Percentiles rank a stretch among this genome's conserved stretches.
phyloP scores from a whole-genome alignment of 139 green algal genomes.

The Eudorina sp. region DNA sequence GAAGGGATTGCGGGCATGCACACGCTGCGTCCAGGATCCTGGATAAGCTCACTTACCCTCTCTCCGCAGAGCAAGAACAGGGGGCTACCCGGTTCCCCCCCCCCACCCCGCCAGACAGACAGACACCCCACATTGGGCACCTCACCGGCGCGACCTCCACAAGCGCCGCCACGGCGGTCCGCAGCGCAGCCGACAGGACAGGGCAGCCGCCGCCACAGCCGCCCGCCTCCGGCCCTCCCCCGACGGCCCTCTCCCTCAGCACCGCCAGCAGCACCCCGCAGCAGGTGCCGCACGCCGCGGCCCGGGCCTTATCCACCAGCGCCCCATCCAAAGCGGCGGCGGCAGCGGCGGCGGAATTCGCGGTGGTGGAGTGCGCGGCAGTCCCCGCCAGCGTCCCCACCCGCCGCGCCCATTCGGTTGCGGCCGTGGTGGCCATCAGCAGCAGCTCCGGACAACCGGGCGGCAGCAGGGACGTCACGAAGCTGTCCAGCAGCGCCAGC shows the following conservation, averaged over 20 bases:
- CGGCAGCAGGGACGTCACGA: not conserved
- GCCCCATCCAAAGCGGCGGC: not conserved
- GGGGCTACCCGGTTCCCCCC: too few relatives aligned
- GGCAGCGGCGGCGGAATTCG: not conserved
- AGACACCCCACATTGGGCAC: too few relatives aligned
- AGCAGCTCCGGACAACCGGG: slow-evolving; percentile 10
- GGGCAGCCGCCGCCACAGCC: not conserved
- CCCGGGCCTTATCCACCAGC: not conserved
- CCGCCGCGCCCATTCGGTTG: not conserved
- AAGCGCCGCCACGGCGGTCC: not conserved
- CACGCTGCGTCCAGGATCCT: too few relatives aligned
- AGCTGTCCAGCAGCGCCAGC: not conserved
- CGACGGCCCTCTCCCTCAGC: not conserved
- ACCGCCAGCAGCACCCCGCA: slow-evolving; percentile 10
- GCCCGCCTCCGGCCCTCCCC: not conserved
- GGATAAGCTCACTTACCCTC: too few relatives aligned
- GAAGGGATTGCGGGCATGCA: too few relatives aligned
- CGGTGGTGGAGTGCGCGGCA: not conserved
- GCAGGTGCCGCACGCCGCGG: not conserved
- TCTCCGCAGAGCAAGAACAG: too few relatives aligned
- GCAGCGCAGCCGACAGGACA: not conserved
- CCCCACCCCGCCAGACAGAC: too few relatives aligned
- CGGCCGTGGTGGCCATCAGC: not conserved
- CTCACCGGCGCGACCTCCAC: not conserved
- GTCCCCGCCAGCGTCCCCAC: not conserved